Evolutionary conservation across 441 rosid species (phyloP).

Genomic region (Pelargonium myrrhifolium): DNA sequence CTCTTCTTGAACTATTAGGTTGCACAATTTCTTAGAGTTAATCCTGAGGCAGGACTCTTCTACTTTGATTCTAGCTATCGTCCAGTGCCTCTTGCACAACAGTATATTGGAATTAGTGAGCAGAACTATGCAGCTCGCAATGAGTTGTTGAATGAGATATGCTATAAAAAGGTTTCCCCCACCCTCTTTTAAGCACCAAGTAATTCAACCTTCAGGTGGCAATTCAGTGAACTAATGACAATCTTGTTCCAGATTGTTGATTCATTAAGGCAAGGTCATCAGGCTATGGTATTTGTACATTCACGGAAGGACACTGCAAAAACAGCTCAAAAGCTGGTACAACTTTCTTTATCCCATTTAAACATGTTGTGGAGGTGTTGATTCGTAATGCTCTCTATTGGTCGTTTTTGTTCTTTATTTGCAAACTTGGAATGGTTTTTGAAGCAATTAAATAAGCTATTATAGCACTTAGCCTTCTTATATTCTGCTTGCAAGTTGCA

Average conservation of each 20-base stretch:
- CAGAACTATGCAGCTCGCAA: conserved; percentile 78
- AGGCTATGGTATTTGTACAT: conserved; percentile 97
- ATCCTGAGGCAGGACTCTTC: conserved; percentile 84
- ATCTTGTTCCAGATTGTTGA: conserved; percentile 60
- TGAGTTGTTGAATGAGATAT: conserved; percentile 79
- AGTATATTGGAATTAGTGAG: conserved; percentile 95
- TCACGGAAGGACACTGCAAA: conserved; percentile 95
- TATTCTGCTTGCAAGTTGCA: too few species aligned
- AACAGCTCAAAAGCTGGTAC: conserved; percentile 90
- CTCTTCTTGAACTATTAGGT: conserved; percentile 45
- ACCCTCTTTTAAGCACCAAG: conserved; percentile 17
- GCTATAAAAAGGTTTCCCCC: conserved; percentile 74
- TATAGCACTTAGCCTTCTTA: too few species aligned
- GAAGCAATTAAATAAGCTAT: neutral
- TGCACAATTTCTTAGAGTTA: conserved; percentile 95
- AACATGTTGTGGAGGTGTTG: conserved; percentile 8
- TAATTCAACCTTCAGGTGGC: conserved; percentile 20
- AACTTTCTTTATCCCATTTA: conserved; percentile 3
- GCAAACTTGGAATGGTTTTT: conserved; percentile 4
- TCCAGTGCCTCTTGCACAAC: conserved; percentile 96
- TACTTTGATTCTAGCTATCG: conserved; percentile 98
- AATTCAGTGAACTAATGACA: conserved; percentile 22
- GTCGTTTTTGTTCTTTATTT: neutral
- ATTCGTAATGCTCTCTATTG: neutral
- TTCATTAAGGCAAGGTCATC: conserved; percentile 88